Base-by-base conservation (phyloP, 192 early-diverging fungal species). In the Rhizoclosmatium sp. region DNA sequence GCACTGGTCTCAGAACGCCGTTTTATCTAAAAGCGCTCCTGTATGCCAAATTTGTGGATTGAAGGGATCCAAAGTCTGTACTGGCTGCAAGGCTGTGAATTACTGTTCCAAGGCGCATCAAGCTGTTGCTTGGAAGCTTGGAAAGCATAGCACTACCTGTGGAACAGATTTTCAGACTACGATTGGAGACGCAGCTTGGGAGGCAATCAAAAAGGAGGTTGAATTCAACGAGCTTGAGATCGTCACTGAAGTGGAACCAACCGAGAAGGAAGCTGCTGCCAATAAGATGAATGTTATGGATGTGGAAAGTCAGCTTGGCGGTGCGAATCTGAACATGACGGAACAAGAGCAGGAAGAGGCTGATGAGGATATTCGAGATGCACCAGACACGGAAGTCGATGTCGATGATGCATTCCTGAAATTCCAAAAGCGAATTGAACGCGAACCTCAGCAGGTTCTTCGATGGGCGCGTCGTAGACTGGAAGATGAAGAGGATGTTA, bases 41-140 rank as follows among this genome's bases (percentile, higher is more conserved):
- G 39, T 51, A 3, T 88, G 83, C 76, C 40, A 60, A 23, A 42
- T 85, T 14, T 88, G 87, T 64, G 82, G 82, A 5, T 62, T 86
- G 5, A 47, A 65, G 10, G 83, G 77, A 21, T 46, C 85, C 49
- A 95, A 95, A 79, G 81, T 80, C 14, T 99, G 98, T 83, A 89
- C 91, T 67, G 87, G 89, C 69, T 99, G 98, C 75, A 86, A 92
- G 46, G 59, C 46, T 16, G 87, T 85, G 9, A 79, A 77, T 44
- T 99, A 99, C 85, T 98, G 98, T 84, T 91, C 89, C 23, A 91
- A 90, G 59, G 89, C 90, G 5, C 97, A 98, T 83, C 97, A 98
- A 85, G 70, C 91, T 12, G 71, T 88, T 0, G 92, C 97, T 84
- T 99, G 96, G 96, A 92, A 82, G 10, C 78, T 82, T 14, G 94